phyloP scores from a whole-genome alignment of 1,284 basidiomycete species.

The Irpex rosettiformis region DNA sequence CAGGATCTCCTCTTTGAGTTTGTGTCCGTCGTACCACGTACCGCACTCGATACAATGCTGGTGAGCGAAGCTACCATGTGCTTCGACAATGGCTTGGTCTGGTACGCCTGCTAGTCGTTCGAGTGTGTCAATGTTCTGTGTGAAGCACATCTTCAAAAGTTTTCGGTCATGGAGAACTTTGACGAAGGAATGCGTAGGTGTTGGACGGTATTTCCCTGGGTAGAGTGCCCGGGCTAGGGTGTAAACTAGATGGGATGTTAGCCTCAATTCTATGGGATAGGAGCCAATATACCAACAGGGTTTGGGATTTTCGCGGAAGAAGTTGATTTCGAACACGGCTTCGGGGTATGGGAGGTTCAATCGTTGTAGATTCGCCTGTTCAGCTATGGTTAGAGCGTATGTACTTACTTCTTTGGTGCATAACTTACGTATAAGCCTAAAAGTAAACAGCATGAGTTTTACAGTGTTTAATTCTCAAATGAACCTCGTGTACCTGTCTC shows the following conservation, averaged over 20 bases:
- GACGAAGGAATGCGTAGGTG: slow-evolving; percentile 89
- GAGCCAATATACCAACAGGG: slow-evolving; percentile 52
- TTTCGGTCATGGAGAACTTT: slow-evolving; percentile 65
- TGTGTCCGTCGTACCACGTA: slow-evolving; percentile 55
- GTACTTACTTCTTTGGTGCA: not conserved
- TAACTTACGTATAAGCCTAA: slow-evolving; percentile 53
- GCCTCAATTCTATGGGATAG: not conserved
- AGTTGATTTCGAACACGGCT: slow-evolving; percentile 78
- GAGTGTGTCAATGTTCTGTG: slow-evolving; percentile 92
- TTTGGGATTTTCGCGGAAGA: slow-evolving; percentile 67
- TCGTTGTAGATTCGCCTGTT: slow-evolving; percentile 68
- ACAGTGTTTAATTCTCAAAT: not conserved
- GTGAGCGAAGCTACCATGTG: slow-evolving; percentile 88
- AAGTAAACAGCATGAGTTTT: not conserved
- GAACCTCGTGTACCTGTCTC: slow-evolving; percentile 51
- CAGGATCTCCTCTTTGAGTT: slow-evolving; percentile 61
- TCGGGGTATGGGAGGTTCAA: slow-evolving; percentile 76
- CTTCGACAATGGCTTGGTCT: slow-evolving; percentile 78
- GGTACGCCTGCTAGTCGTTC: slow-evolving; percentile 85
- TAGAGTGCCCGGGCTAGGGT: slow-evolving; percentile 89
- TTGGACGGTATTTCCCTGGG: slow-evolving; percentile 84
- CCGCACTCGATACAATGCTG: slow-evolving; percentile 79
- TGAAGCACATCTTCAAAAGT: slow-evolving; percentile 76
- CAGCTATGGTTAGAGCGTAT: not conserved
- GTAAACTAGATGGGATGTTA: slow-evolving; percentile 55